Base-by-base conservation (phyloP, 257 asterid species). In the Verbascum thapsus region DNA sequence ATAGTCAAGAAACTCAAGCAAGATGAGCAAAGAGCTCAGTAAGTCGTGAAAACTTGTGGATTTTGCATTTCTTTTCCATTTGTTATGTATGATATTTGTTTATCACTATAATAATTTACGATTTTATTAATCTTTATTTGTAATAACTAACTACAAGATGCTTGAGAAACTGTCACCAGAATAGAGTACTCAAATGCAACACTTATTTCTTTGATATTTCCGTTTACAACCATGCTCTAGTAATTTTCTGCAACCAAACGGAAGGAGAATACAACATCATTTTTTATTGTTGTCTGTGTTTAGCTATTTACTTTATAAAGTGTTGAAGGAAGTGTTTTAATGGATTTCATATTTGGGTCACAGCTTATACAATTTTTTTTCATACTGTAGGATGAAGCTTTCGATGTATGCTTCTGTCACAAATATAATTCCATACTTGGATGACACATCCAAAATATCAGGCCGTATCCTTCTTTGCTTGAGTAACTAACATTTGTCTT, bases 391-490 rank as follows among this genome's bases (percentile, higher is more conserved):
- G 95, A 85, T 77, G 94, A 82, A 73, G 68, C 82, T 91, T 26
- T 86, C 96, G 6, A 77, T 88, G 94, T 82, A 76, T 62, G 98
- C 97, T 16, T 91, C 97, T 53, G 89, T 88, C 58, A 85, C 98
- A 40, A 83, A 78, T 57, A 75, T 82, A 45, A 81, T 91, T 48
- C 98, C 96, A 0, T 43, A 74, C 79, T 78, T 86, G 78, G 83
- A 84, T 45, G 83, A 81, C 73, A 76, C 79, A 45, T 83, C 95
- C 57, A 78, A 62, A 69, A 80, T 80, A 66, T 88, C 96, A 3
- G 96, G 98, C 42, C 67, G 96, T 91, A 91, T 91, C 96, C 95
- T 86, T 84, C 17, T 70, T 59, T 39, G 54, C 30, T 11, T 35
- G 42, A 12, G 34, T 61, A 54, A 58, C 44, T 69, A 52, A 23